Evolutionary conservation across 805 yeast genomes (phyloP), one percentile per base, ranked within the genome.

Genomic region (Metschnikowia cubensis): DNA sequence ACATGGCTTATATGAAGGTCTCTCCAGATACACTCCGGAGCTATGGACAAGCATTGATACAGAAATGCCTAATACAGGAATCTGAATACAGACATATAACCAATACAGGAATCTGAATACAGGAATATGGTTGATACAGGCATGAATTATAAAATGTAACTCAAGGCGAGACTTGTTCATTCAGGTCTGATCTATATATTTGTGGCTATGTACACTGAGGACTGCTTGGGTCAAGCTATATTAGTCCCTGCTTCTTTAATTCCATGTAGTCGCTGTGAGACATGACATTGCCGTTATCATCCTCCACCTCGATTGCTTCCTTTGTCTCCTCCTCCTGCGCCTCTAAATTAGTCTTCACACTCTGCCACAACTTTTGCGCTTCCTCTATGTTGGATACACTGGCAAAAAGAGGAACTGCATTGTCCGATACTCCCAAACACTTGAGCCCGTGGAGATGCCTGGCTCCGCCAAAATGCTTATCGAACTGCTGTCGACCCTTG

Each of bases 231-330:
- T 25, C 4, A 25, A 25, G 15, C 35, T 69, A 90, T 31, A 89
- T 58, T 45, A 92, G 71, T 0, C 97, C 98, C 69, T 92, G 98
- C 57, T 81, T 85, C 68, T 89, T 87, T 63, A 92, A 74, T 57
- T 94, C 97, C 17, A 83, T 76, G 66, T 88, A 92, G 39, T 89
- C 91, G 57, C 82, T 81, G 58, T 83, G 85, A 33, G 86, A 80
- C 95, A 92, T 86, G 14, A 89, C 96, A 62, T 94, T 92, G 10
- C 98, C 99, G 15, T 89, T 90, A 1, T 81, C 85, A 62, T 94
- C 98, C 64, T 92, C 98, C 34, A 91, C 87, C 65, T 94, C 96
- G 11, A 85, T 76, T 1, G 82, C 80, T 47, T 75, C 73, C 54
- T 84, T 87, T 42, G 60, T 63, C 47, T 75, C 71, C 21, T 70